Base-by-base conservation (phyloP, 805 yeast species). In the Saccharomycopsis sp. region DNA sequence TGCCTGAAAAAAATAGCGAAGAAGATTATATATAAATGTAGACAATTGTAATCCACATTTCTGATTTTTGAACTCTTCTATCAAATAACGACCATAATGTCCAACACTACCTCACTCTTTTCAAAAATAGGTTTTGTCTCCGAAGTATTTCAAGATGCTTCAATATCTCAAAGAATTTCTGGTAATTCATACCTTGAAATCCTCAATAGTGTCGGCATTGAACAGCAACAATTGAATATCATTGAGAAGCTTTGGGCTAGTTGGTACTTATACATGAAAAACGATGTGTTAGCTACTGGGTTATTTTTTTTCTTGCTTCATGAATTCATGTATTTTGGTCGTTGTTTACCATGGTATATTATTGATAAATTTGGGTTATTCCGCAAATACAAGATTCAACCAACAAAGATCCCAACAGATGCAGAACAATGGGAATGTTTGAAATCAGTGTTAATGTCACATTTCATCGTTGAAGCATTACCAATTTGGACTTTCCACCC, bases 401-500 rank as follows among this genome's bases (percentile, higher is more conserved):
- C 86, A 39, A 75, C 83, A 33, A 86, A 86, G 61, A 65, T 81
- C 44, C 96, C 96, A 33, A 70, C 85, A 38, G 73, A 75, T 49
- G 72, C 74, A 60, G 96, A 90, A 67, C 97, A 90, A 63, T 79
- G 94, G 89, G 88, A 85, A 64, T 90, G 98, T 65, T 70, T 86
- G 55, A 84, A 85, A 63, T 69, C 84, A 23, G 97, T 90, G 26
- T 66, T 93, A 45, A 74, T 79, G 40, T 83, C 94, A 2, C 98
- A 90, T 67, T 80, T 88, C 64, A 65, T 90, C 52, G 95, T 90
- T 41, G 98, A 90, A 70, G 95, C 95, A 4, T 71, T 93, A 51
- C 97, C 97, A 45, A 93, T 90, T 54, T 90, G 96, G 96, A 81
- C 88, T 41, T 90, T 90, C 79, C 97, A 90, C 64, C 95, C 96